Percentiles rank a stretch among this genome's conserved stretches.
phyloP scores from a whole-genome alignment of 177 flowering plant genomes.

The Vitis hybrid region DNA sequence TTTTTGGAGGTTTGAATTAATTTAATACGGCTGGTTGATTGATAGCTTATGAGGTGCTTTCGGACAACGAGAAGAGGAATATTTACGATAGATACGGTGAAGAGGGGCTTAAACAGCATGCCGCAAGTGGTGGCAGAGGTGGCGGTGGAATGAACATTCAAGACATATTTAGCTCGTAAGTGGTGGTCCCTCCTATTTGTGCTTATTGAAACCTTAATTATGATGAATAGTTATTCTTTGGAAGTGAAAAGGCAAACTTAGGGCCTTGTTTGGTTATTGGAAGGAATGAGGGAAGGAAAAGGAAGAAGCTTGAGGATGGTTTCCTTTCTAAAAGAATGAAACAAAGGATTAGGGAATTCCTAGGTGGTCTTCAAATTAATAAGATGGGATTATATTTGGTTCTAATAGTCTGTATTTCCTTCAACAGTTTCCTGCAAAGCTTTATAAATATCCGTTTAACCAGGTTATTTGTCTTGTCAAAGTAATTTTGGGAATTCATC shows the following conservation, averaged over 20 bases:
- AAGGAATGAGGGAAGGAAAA: no score
- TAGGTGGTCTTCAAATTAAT: no score
- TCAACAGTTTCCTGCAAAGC: no score
- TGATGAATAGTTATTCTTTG: neutral
- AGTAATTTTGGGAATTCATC: no score
- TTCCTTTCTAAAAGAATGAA: no score
- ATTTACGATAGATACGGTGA: constrained; percentile 94
- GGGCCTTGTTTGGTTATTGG: no score
- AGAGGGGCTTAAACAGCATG: constrained; percentile 93
- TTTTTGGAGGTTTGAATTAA: neutral
- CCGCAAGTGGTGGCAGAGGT: constrained; percentile 77
- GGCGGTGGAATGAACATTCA: constrained; percentile 88
- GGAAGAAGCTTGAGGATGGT: no score
- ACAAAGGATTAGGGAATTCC: no score
- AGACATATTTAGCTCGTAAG: constrained; percentile 84
- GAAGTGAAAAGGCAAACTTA: neutral
- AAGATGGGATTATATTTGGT: no score
- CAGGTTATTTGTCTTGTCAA: no score
- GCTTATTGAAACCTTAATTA: neutral
- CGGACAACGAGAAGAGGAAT: constrained; percentile 87
- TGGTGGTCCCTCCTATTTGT: neutral
- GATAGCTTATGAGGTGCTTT: constrained; percentile 88
- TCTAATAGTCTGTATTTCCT: no score
- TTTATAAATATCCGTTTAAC: no score
- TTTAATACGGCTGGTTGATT: constrained; percentile 4